A percentile compares a stretch with the other conserved stretches of the same genome.
Conservation (phyloP, 768 basidiomycete species). For the Termitomyces sp. region DNA sequence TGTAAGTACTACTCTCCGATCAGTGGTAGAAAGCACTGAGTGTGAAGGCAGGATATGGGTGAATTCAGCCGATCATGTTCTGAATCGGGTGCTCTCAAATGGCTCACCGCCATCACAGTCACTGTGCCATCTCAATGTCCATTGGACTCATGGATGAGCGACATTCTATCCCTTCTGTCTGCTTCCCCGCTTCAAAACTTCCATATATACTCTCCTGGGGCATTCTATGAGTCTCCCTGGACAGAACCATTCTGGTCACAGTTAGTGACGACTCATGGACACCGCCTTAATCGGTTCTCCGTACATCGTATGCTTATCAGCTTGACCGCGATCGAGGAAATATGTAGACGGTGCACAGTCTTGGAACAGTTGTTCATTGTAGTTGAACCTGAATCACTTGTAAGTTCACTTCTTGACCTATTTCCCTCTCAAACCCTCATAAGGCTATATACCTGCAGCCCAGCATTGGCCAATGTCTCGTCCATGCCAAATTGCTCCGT, state of each 20-base stretch:
- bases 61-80: slow-evolving; percentile 35
- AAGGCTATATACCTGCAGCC: slow-evolving; percentile 23
- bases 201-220: slow-evolving; percentile 53
- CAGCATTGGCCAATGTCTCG: slow-evolving; percentile 33
- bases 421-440: neutral
- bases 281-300: slow-evolving; percentile 49
- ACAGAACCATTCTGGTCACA: slow-evolving; percentile 44
- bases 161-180: slow-evolving; percentile 4
- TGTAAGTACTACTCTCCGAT: slow-evolving; percentile 26
- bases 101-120: slow-evolving; percentile 53
- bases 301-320: slow-evolving; percentile 59
- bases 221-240: slow-evolving; percentile 30
- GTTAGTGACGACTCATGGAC: slow-evolving; percentile 45
- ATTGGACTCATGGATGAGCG: slow-evolving; percentile 37
- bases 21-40: neutral
- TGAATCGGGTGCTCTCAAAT: slow-evolving; percentile 28
- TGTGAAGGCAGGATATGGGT: slow-evolving; percentile 42
- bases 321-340: slow-evolving; percentile 38
- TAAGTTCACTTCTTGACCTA: slow-evolving; percentile 17
- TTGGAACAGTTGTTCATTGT: slow-evolving; percentile 66
- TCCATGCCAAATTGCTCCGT: slow-evolving; percentile 39
- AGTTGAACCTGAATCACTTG: slow-evolving; percentile 39
- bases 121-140: slow-evolving; percentile 35
- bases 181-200: slow-evolving; percentile 45
- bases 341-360: slow-evolving; percentile 47